A percentile compares a stretch with the other conserved stretches of the same genome.
Evolutionary conservation across 1,284 basidiomycete species (phyloP).

Genomic region (Takashimella koratensis): DNA sequence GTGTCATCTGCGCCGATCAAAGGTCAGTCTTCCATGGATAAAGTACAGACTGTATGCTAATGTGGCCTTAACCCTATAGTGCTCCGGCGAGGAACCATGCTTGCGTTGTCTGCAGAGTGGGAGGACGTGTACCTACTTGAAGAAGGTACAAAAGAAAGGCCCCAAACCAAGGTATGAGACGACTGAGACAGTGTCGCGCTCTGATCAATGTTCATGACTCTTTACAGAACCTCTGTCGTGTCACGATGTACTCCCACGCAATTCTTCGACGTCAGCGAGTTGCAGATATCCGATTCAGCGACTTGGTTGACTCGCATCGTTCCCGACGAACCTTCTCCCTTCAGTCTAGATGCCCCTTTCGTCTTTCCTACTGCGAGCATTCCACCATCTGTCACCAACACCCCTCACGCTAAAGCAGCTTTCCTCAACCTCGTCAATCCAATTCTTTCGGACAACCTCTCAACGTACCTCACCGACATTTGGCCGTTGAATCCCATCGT

Average conservation of each 20-base stretch:
- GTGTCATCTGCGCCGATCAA: neutral
- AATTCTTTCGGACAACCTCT: neutral
- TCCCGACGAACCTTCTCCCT: neutral
- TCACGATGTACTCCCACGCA: no score
- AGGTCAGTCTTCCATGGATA: neutral
- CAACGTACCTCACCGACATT: neutral
- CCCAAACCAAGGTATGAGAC: neutral
- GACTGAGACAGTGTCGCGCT: no score
- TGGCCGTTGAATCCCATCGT: neutral
- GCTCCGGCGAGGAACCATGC: neutral
- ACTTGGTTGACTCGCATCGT: neutral
- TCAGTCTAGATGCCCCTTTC: neutral
- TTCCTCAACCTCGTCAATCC: neutral
- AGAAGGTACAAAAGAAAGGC: neutral
- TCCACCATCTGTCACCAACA: neutral
- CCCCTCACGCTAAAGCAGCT: neutral
- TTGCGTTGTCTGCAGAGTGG: neutral
- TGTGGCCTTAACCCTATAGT: no score
- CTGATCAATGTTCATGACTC: no score
- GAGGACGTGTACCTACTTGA: neutral
- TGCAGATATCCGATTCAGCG: no score
- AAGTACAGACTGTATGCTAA: no score
- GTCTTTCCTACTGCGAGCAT: neutral
- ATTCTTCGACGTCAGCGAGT: no score
- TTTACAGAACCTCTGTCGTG: no score